Percentiles rank a stretch among this genome's conserved stretches.
These are phyloP conservation scores for Solanum hybrid DNA, from an alignment of 305 asterid species.

Conservation along the genomic window DNA sequence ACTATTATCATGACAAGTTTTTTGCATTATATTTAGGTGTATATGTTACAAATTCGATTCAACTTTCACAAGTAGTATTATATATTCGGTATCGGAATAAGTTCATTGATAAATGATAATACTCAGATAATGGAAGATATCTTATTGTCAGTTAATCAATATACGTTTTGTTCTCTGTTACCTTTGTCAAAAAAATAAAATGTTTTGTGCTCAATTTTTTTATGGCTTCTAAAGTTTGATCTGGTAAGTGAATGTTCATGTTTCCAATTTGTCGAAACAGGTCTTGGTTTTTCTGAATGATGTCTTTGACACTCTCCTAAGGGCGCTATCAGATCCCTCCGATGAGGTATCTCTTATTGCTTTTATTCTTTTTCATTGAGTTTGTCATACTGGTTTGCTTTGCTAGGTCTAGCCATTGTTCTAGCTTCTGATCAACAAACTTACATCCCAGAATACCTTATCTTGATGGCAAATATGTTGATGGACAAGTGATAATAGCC, in stretches of 20 bases:
- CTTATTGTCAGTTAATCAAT: not conserved
- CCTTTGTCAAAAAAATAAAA: too few relatives aligned
- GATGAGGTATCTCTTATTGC: constrained; percentile 75
- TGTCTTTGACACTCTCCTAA: constrained; percentile 75
- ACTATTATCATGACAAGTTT: not conserved
- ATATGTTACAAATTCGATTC: not conserved
- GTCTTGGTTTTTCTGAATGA: constrained; percentile 79
- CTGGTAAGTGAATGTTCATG: constrained; percentile 3
- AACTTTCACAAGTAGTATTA: not conserved
- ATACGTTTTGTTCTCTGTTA: too few relatives aligned
- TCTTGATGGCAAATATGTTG: not conserved
- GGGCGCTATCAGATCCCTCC: constrained; percentile 94
- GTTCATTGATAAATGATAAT: not conserved
- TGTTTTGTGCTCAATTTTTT: not conserved
- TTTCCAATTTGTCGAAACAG: constrained; percentile 34
- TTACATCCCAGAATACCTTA: not conserved
- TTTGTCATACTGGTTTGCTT: not conserved
- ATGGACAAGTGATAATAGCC: not conserved
- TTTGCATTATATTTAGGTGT: not conserved
- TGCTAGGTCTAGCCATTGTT: not conserved
- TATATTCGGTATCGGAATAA: not conserved
- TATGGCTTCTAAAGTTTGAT: not conserved
- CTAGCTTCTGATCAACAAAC: not conserved
- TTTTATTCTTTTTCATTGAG: not conserved
- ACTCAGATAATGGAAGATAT: not conserved